A percentile compares a stretch with the other conserved stretches of the same genome.
Evolutionary conservation across 148 eudicot genomes (phyloP).

Genomic region (Chenopodium suecicum): DNA sequence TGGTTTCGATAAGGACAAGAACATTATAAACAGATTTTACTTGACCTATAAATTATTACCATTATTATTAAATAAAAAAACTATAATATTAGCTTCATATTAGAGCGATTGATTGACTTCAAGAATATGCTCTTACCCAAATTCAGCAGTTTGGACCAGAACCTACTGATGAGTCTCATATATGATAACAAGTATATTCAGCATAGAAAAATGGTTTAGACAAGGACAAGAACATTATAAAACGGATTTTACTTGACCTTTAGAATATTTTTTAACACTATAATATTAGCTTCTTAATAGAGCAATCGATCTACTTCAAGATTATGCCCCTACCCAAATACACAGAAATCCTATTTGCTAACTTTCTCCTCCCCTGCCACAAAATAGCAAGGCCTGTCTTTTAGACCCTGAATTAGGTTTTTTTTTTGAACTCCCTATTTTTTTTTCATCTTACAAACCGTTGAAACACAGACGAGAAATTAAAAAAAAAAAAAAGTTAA

Average conservation of each 20-base stretch:
- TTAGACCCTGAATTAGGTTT: not conserved
- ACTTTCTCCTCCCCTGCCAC: not conserved
- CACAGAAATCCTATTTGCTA: not conserved
- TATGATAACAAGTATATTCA: not conserved
- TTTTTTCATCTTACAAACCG: not conserved
- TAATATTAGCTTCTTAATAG: not conserved
- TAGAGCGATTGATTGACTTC: not conserved
- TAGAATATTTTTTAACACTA: not conserved
- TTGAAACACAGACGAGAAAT: not conserved
- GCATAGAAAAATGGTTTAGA: conserved; percentile 3
- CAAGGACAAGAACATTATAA: not conserved
- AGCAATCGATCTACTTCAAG: not conserved
- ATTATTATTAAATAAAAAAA: not conserved
- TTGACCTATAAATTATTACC: not conserved
- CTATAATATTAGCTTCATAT: not conserved
- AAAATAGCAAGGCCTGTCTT: not conserved
- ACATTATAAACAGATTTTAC: not conserved
- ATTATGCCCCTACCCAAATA: not conserved
- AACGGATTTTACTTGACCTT: not conserved
- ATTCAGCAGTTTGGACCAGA: not conserved
- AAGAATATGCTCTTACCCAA: not conserved
- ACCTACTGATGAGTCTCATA: not conserved
- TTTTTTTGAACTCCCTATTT: not conserved
- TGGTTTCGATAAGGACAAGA: not conserved
- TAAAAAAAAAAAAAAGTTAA: no score